Evolutionary conservation across 1,284 basidiomycete genomes (phyloP).

Genomic region (Lentinula novae-zelandiae): DNA sequence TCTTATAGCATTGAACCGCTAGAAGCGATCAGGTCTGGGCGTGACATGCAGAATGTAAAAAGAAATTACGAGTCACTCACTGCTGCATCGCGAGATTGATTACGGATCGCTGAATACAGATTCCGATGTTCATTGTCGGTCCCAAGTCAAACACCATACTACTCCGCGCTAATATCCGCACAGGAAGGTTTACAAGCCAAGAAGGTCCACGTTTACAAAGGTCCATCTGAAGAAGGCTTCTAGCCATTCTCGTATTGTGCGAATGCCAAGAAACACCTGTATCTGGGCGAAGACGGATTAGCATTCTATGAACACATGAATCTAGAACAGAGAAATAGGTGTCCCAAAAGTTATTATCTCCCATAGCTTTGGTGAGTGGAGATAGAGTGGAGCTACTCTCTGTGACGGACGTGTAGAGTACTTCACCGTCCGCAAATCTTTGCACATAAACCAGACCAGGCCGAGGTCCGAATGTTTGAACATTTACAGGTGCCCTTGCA

Average conservation of each 20-base stretch:
- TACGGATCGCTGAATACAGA: background rate
- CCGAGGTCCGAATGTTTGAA: background rate
- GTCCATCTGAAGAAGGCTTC: background rate
- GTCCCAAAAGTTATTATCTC: background rate
- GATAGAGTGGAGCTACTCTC: conserved; percentile 1
- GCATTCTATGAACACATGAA: background rate
- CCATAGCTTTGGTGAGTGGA: background rate
- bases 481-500: background rate
- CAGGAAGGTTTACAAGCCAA: background rate
- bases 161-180: background rate
- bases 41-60: background rate
- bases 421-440: background rate
- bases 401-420: background rate
- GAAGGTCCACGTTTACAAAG: background rate
- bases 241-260: background rate
- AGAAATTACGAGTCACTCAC: background rate
- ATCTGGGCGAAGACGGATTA: background rate
- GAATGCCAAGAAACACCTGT: background rate
- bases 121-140: background rate
- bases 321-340: background rate
- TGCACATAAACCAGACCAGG: background rate
- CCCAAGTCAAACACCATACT: background rate
- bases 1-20: background rate
- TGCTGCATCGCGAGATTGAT: background rate
- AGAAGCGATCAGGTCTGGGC: background rate